These are phyloP conservation scores for Yamadazyma insecticola DNA, from an alignment of 805 yeast genomes.

Conservation along the genomic window DNA sequence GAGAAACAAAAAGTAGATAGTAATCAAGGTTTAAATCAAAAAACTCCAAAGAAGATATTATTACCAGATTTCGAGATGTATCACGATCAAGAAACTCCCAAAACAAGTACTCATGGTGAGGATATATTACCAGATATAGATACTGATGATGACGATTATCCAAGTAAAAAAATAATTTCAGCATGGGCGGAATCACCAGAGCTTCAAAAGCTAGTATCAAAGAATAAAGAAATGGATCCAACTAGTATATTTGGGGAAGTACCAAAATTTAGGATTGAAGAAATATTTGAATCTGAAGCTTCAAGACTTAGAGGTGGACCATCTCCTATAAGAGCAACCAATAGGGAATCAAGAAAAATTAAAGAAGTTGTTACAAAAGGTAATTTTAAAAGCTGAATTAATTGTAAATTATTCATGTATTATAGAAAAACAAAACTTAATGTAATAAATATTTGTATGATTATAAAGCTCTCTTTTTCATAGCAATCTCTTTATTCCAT, in stretches of 20 bases:
- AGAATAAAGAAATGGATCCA: slow-evolving; percentile 49
- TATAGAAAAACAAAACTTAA: background rate
- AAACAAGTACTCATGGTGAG: slow-evolving; percentile 13
- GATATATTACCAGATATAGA: slow-evolving; percentile 40
- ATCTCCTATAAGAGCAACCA: slow-evolving; percentile 49
- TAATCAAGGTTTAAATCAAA: slow-evolving; percentile 1
- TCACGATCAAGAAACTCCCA: slow-evolving; percentile 3
- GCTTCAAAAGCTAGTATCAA: slow-evolving; percentile 20
- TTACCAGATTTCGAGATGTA: slow-evolving; percentile 1
- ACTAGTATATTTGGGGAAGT: slow-evolving; percentile 69
- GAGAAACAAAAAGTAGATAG: background rate
- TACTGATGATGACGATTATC: slow-evolving; percentile 35
- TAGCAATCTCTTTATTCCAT: slow-evolving; percentile 62
- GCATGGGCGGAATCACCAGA: slow-evolving; percentile 40
- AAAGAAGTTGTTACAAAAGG: slow-evolving; percentile 3
- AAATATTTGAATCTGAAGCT: slow-evolving; percentile 52
- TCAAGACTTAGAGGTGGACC: slow-evolving; percentile 53
- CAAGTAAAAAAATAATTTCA: slow-evolving; percentile 17
- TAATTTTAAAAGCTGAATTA: background rate
- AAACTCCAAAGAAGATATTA: slow-evolving; percentile 3
- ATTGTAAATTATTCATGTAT: background rate
- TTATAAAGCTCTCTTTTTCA: slow-evolving; percentile 34
- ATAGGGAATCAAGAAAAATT: slow-evolving; percentile 9
- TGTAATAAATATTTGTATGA: background rate
- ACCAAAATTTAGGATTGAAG: slow-evolving; percentile 64